Conservation (phyloP, 495 filamentous ascomycete species). For the Opeltia flavorubescens region DNA sequence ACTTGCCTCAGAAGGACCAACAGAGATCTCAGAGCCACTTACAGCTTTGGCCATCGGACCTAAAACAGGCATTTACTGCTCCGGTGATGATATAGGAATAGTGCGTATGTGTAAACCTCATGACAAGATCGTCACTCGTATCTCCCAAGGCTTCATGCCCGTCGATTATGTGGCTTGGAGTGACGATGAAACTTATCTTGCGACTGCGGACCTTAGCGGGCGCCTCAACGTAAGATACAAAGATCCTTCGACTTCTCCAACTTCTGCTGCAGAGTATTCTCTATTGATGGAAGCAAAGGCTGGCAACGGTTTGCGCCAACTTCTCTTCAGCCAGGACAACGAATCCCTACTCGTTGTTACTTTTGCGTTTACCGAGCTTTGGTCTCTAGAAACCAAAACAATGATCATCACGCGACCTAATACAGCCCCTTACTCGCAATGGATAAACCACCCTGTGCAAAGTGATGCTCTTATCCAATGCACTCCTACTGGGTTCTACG, state of each 20-base stretch:
- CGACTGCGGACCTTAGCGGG: constrained; percentile 5
- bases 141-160: background rate
- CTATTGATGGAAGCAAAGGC: background rate
- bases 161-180: constrained; percentile 5
- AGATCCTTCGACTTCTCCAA: background rate
- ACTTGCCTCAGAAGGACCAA: background rate
- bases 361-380: constrained; percentile 4
- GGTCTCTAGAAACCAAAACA: constrained; percentile 4
- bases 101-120: background rate
- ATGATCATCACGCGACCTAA: background rate
- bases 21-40: background rate
- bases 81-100: constrained; percentile 5
- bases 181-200: constrained; percentile 4
- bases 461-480: constrained; percentile 1
- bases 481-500: background rate
- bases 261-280: background rate
- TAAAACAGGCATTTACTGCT: background rate
- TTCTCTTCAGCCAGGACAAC: constrained; percentile 3
- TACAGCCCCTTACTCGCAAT: background rate
- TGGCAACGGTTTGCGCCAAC: constrained; percentile 4
- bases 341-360: constrained; percentile 8
- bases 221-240: constrained; percentile 4
- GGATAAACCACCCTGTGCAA: constrained; percentile 7
- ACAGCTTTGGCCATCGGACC: background rate
- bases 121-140: background rate